phyloP scores from a whole-genome alignment of 352 stramenopile species.

The Pseudoperonospora humuli region DNA sequence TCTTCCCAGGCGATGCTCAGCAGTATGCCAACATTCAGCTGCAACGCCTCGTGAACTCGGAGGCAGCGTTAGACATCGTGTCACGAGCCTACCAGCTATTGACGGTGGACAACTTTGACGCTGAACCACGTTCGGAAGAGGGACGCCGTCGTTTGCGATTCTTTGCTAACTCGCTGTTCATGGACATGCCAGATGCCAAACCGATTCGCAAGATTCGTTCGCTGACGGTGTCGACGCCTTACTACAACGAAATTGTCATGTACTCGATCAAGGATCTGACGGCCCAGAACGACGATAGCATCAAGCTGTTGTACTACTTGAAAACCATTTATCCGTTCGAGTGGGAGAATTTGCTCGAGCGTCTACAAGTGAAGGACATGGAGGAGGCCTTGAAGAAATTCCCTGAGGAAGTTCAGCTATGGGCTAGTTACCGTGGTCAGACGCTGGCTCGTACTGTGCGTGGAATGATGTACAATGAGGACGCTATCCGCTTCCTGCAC shows the following conservation, averaged over 20 bases:
- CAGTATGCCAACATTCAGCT: constrained; percentile 78
- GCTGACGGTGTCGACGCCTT: constrained; percentile 77
- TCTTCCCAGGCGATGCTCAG: constrained; percentile 78
- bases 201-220: constrained; percentile 82
- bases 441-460: constrained; percentile 74
- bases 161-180: constrained; percentile 86
- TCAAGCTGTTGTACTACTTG: constrained; percentile 96
- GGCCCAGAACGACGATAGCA: constrained; percentile 83
- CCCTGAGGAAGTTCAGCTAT: constrained; percentile 73
- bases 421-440: constrained; percentile 81
- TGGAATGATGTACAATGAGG: constrained; percentile 87
- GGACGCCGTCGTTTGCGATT: constrained; percentile 78
- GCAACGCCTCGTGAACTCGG: constrained; percentile 71
- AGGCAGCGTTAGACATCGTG: constrained; percentile 78
- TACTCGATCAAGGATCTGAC: constrained; percentile 87
- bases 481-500: constrained; percentile 79
- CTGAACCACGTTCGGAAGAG: constrained; percentile 80
- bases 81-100: constrained; percentile 80
- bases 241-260: constrained; percentile 88
- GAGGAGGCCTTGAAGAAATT: constrained; percentile 78
- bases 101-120: constrained; percentile 85
- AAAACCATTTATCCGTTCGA: constrained; percentile 85
- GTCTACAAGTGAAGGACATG: constrained; percentile 72
- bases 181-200: constrained; percentile 86
- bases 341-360: constrained; percentile 80